A percentile compares a stretch with the other conserved stretches of the same genome.
Evolutionary conservation across 805 yeast species (phyloP).

Genomic region (Pichia sporocuriosa): DNA sequence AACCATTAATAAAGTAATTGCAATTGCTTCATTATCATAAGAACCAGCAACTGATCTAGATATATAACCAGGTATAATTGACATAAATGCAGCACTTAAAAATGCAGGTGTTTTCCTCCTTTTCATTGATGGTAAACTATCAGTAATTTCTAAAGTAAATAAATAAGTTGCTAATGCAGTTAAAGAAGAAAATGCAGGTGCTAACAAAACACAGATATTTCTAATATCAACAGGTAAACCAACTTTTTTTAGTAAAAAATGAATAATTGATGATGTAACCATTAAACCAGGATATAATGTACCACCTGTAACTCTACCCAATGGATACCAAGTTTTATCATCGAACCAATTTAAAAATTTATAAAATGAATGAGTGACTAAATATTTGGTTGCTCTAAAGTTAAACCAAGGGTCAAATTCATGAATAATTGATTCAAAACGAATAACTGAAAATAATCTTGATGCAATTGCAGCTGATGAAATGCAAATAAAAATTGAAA

Average conservation of each 20-base stretch:
- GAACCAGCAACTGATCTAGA: constrained; percentile 98
- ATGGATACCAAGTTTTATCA: constrained; percentile 98
- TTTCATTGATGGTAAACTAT: constrained; percentile 33
- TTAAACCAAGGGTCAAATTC: constrained; percentile 98
- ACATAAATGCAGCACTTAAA: constrained; percentile 89
- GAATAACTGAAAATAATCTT: constrained; percentile 89
- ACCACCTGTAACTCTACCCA: constrained; percentile 99
- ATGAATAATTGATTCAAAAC: constrained; percentile 94
- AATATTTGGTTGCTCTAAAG: constrained; percentile 90
- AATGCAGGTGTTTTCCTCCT: constrained; percentile 63
- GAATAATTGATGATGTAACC: constrained; percentile 93
- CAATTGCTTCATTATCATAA: constrained; percentile 98
- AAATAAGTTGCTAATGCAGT: constrained; percentile 88
- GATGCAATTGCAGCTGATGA: constrained; percentile 91
- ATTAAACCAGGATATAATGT: constrained; percentile 95
- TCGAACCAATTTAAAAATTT: constrained; percentile 97
- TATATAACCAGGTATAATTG: constrained; percentile 97
- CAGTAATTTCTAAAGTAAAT: constrained; percentile 85
- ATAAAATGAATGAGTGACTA: constrained; percentile 76
- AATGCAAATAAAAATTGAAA: constrained; percentile 63
- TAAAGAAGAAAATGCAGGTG: constrained; percentile 92
- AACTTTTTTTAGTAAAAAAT: constrained; percentile 57
- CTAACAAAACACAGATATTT: constrained; percentile 90
- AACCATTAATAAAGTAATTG: constrained; percentile 90
- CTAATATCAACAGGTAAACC: constrained; percentile 89